Evolutionary conservation across 768 basidiomycete species (phyloP), one percentile per base, ranked within the genome.

Genomic region (Cystofilobasidium bisporidii): DNA sequence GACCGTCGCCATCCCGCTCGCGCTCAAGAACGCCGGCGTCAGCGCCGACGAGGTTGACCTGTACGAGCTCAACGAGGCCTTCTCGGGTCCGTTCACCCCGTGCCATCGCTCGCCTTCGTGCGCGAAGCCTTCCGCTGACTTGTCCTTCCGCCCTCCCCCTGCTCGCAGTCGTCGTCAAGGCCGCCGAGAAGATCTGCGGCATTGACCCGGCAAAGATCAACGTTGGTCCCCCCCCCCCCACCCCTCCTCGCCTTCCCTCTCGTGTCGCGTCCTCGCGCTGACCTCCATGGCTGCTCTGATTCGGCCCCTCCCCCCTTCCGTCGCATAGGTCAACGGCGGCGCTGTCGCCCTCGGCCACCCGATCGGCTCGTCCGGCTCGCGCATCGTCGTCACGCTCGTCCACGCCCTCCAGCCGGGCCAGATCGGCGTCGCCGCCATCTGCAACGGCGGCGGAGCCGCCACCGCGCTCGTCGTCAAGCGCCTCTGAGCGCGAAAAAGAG

Each of bases 51-150:
- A 99, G 73, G 90, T 99, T 71, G 82, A 91, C 55, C 82, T 87
- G 59, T 99, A 91, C 76, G 96, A 99, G 78, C 84, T 98, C 77
- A 99, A 99, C 77, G 94, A 99, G 78, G 94, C 94, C 32, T 99
- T 97, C 83, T 92, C 91, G 1, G 45, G 45, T 47, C 4, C 45
- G 45, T 47, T 24, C n/a, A 4, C n/a, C 45, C n/a, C n/a, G 6
- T 18, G 9, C 45, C 45, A 5, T 17, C 17, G 6, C 45, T 47
- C 18, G 17, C 15, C 18, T 47, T 47, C 18, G 4, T 47, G 45
- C n/a, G n/a, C 45, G 8, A 18, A 47, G 5, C 18, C 17, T 20
- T 3, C n/a, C 45, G 45, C 45, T 47, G 6, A 4, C 45, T 20
- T 18, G 17, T 5, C 45, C n/a, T 17, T 12, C 6, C 36, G 5